Evolutionary conservation across 2,329 filamentous ascomycete genomes (phyloP).

Genomic region (Calonectria crousiana): DNA sequence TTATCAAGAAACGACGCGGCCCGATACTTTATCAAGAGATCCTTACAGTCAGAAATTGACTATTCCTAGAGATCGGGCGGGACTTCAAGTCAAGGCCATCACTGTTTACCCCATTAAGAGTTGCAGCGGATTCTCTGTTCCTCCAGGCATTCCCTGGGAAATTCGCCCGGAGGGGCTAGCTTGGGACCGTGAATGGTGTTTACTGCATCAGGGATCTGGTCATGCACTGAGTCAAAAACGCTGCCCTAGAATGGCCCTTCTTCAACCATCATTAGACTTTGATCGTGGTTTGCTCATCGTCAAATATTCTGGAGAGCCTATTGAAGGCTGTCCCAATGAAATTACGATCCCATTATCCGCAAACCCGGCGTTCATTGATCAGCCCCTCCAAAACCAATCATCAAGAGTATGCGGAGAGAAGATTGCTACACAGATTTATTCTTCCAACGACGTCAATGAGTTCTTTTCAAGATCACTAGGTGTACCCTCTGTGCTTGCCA

Average conservation of each 20-base stretch:
- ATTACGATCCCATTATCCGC: constrained; percentile 74
- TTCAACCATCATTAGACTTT: constrained; percentile 82
- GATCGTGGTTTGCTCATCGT: constrained; percentile 74
- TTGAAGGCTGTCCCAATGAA: constrained; percentile 45
- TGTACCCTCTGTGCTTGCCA: constrained; percentile 84
- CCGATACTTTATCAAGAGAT: background rate
- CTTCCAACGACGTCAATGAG: constrained; percentile 70
- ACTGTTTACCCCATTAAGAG: constrained; percentile 95
- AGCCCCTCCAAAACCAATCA: constrained; percentile 54
- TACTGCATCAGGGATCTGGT: constrained; percentile 88
- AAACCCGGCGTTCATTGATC: constrained; percentile 69
- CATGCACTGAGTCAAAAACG: constrained; percentile 89
- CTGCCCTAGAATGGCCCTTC: constrained; percentile 87
- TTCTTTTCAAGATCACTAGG: constrained; percentile 85
- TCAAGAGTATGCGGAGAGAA: constrained; percentile 88
- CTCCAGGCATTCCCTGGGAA: constrained; percentile 75
- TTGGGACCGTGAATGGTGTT: constrained; percentile 98
- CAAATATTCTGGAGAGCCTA: constrained; percentile 55
- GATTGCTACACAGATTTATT: constrained; percentile 79
- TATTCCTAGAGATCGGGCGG: background rate
- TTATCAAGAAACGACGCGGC: constrained; percentile 33
- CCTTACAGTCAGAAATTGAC: background rate
- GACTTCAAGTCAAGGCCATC: constrained; percentile 68
- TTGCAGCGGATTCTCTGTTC: constrained; percentile 83
- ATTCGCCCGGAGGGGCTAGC: constrained; percentile 84